phyloP scores from a whole-genome alignment of 352 stramenopile genomes.

The Aphanomyces stellatus region DNA sequence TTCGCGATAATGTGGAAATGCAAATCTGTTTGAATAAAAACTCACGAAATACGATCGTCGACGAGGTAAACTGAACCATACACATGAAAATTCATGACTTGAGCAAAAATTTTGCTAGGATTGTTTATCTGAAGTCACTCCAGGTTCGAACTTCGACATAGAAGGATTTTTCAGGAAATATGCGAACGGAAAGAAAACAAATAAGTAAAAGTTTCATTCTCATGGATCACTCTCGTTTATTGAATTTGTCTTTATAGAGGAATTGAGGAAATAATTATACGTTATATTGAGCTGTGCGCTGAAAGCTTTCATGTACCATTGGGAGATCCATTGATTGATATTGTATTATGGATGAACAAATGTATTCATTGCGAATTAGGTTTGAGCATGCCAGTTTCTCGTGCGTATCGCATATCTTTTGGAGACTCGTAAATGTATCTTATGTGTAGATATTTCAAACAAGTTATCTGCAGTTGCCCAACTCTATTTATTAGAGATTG shows the following conservation, averaged over 20 bases:
- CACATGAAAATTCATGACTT: neutral
- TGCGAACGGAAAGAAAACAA: neutral
- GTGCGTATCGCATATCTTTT: too few relatives aligned
- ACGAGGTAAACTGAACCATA: neutral
- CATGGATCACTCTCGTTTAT: neutral
- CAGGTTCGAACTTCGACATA: too few relatives aligned
- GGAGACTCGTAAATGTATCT: too few relatives aligned
- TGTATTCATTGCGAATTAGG: neutral
- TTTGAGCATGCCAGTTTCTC: neutral
- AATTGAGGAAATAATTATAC: conserved; percentile 2
- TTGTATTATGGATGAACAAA: conserved; percentile 11
- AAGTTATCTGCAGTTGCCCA: neutral
- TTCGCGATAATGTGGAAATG: neutral
- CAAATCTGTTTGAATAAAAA: neutral
- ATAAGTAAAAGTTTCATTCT: neutral
- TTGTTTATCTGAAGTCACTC: neutral
- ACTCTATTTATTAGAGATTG: conserved; percentile 11
- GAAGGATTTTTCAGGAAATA: neutral
- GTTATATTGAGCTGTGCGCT: neutral
- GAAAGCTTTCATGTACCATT: neutral
- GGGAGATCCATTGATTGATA: neutral
- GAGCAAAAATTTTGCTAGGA: neutral
- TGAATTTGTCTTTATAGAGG: neutral
- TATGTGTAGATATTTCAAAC: neutral
- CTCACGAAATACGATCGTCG: neutral